Base-by-base conservation (phyloP, 345 rosid genomes). In the Noccaea caerulescens region DNA sequence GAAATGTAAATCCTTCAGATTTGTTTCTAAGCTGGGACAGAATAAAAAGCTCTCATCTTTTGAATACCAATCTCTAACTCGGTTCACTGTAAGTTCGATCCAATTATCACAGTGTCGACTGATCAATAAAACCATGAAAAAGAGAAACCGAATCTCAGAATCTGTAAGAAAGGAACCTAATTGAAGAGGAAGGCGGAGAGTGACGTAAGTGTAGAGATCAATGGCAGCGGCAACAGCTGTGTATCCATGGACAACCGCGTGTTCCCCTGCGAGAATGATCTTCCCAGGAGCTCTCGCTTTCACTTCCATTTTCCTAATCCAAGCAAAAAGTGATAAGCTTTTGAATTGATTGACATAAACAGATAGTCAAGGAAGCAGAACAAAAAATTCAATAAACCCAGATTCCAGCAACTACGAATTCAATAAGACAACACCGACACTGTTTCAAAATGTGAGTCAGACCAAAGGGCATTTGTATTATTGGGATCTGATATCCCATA, bases 241-340 rank as follows among this genome's bases (percentile, higher is more conserved):
- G 63, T 87, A 86, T 76, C 99, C 96, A 78, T 95, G 98, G 34
- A 95, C 99, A 69, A 95, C 98, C 0, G 94, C 97, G 41, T 95
- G 99, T 70, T 95, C 99, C 1, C 99, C 97, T 37, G 94, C 79
- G 27, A 95, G 92, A 54, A 95, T 95, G 82, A 95, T 84, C 78
- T 92, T 95, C 34, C 98, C 98, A 0, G 97, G 99, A 66, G 99
- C 98, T 79, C 86, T 84, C 18, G 99, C 84, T 68, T 77, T 90
- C 79, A 92, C 92, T 78, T 92, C 94, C 99, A 95, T 94, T n/a
- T 44, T 27, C 9, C 78, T 76, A 59, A 56, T 16, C 46, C 53
- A 45, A 58, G 12, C 43, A 50, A 8, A 74, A 13, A 32, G 8
- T 43, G 14, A 34, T 6, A 23, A 44, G 3, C 34, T 47, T 34